Evolutionary conservation across 257 asterid genomes (phyloP), one percentile per base, ranked within the genome.

Genomic region (Knoxia roxburghii): DNA sequence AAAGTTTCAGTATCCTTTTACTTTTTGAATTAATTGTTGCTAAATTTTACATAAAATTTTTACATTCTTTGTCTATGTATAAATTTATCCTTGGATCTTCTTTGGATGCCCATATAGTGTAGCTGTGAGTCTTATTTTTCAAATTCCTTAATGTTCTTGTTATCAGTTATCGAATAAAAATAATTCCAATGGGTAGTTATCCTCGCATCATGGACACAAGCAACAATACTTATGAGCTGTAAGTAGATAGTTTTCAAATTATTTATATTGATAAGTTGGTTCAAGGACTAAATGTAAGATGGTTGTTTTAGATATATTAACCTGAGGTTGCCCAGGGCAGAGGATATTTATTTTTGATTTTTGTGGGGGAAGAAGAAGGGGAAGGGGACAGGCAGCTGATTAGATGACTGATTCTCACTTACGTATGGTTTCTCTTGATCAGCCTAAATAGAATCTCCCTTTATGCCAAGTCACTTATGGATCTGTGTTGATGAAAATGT

Each of bases 141-240:
- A 43, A 56, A 52, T 10, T 77, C 84, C 86, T 82, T 81, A 81
- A 27, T 17, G 18, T 14, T 7, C 54, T 59, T 56, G 40, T 67
- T 21, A 64, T 69, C 79, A 89, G 97, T 81, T 93, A 90, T 76
- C 91, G 86, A 82, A 94, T 94, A 66, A 94, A 88, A 77, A 88
- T 90, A 73, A 80, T 87, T 76, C 99, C 99, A 1, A 88, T 94
- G 96, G 99, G 99, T 33, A 94, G 99, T 78, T 94, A 94, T 83
- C 97, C 99, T 74, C 96, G 97, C 73, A 87, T 94, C 76, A 82
- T 84, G 89, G 99, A 94, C 85, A 80, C 80, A 76, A 85, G 79
- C 81, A 86, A 89, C 86, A 88, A 81, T 74, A 84, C 93, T 30
- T 94, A 90, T 52, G 97, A 94, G 76, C 93, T 88, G 99, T 94